Evolutionary conservation across 768 basidiomycete species (phyloP).

Genomic region (Suillus tomentosus): DNA sequence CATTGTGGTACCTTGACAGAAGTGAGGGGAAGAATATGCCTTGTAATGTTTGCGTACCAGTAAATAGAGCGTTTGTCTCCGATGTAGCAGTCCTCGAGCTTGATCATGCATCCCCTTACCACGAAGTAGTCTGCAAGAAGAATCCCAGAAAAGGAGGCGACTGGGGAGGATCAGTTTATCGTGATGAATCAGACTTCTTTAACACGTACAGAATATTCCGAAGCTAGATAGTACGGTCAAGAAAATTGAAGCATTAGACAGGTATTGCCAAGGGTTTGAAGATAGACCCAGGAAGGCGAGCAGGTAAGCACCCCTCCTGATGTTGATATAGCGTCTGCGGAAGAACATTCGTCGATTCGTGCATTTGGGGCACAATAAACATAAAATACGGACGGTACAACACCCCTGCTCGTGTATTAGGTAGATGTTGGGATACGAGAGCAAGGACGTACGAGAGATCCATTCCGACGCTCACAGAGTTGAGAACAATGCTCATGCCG

Average conservation of each 20-base stretch:
- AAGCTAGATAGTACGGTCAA: slow-evolving; percentile 14
- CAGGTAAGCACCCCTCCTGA: slow-evolving; percentile 16
- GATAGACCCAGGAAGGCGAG: slow-evolving; percentile 12
- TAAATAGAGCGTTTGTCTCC: slow-evolving; percentile 15
- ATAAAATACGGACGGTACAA: not conserved
- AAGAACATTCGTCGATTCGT: not conserved
- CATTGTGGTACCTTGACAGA: slow-evolving; percentile 13
- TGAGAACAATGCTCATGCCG: slow-evolving; percentile 22
- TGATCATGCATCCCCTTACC: slow-evolving; percentile 10
- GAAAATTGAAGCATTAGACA: slow-evolving; percentile 13
- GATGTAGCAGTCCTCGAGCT: slow-evolving; percentile 13
- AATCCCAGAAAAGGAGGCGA: slow-evolving; percentile 14
- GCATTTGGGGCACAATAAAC: not conserved
- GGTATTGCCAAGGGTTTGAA: slow-evolving; percentile 17
- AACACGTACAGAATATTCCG: slow-evolving; percentile 15
- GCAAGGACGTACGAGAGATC: slow-evolving; percentile 19
- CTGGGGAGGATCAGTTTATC: slow-evolving; percentile 7
- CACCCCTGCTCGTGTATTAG: not conserved
- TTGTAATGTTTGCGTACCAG: slow-evolving; percentile 9
- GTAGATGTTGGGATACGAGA: not conserved
- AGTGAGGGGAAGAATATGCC: not conserved
- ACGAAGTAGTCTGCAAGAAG: slow-evolving; percentile 18
- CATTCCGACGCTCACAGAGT: slow-evolving; percentile 24
- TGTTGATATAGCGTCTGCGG: slow-evolving; percentile 16
- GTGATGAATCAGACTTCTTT: not conserved